phyloP scores from a whole-genome alignment of 495 filamentous ascomycete species.

The Diplogelasinospora grovesii region DNA sequence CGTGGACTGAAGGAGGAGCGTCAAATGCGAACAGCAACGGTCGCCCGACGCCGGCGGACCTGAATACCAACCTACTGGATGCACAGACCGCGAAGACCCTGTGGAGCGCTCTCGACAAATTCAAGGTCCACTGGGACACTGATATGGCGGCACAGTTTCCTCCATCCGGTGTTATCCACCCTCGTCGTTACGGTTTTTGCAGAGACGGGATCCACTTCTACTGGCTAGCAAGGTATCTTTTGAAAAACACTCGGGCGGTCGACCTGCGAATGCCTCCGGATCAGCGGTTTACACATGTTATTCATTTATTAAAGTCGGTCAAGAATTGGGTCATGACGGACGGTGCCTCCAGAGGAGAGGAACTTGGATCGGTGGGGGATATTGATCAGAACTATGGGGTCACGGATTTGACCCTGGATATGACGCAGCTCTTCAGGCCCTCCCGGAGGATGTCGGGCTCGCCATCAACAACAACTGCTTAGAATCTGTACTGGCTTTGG shows the following conservation, averaged over 20 bases:
- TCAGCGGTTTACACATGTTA: conserved; percentile 50
- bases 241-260: conserved; percentile 38
- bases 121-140: conserved; percentile 57
- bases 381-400: conserved; percentile 56
- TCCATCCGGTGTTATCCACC: conserved; percentile 30
- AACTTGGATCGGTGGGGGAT: conserved; percentile 50
- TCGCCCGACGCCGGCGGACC: conserved; percentile 44
- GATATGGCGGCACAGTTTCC: conserved; percentile 60
- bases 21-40: conserved; percentile 36
- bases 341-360: conserved; percentile 43
- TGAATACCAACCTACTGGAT: conserved; percentile 19
- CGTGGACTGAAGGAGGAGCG: conserved; percentile 35
- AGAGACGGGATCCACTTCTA: conserved; percentile 61
- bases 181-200: conserved; percentile 54
- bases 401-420: conserved; percentile 55
- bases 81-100: conserved; percentile 29
- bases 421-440: conserved; percentile 57
- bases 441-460: conserved; percentile 30
- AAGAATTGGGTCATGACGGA: conserved; percentile 49
- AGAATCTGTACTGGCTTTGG: too few species aligned
- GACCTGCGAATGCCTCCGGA: conserved; percentile 48
- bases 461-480: conserved; percentile 24
- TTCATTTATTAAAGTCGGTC: conserved; percentile 51
- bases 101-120: conserved; percentile 51
- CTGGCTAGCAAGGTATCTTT: conserved; percentile 51